These are phyloP conservation scores for Pichia ethanolica DNA, from an alignment of 805 yeast species.

Conservation along the genomic window DNA sequence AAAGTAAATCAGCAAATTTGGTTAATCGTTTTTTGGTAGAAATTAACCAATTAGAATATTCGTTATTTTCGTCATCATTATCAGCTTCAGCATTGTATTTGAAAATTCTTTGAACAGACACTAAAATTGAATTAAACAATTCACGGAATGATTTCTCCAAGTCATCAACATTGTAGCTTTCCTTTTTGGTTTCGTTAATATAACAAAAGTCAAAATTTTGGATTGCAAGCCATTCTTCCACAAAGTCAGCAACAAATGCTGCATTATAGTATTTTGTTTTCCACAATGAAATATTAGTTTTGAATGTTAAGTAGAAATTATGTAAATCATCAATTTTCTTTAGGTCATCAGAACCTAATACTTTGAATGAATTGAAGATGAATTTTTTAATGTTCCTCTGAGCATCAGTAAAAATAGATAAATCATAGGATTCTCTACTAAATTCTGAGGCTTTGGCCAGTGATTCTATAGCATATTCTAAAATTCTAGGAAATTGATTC, in stretches of 20 bases:
- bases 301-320: slow-evolving; percentile 21
- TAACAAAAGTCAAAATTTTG: slow-evolving; percentile 10
- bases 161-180: slow-evolving; percentile 24
- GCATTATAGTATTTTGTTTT: slow-evolving; percentile 23
- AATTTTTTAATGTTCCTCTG: slow-evolving; percentile 15
- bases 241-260: slow-evolving; percentile 41
- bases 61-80: slow-evolving; percentile 33
- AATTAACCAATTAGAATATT: slow-evolving; percentile 48
- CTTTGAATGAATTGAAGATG: slow-evolving; percentile 2
- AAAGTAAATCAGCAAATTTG: slow-evolving; percentile 32
- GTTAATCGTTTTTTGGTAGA: slow-evolving; percentile 38
- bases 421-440: slow-evolving; percentile 2
- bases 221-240: slow-evolving; percentile 39
- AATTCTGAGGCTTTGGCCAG: slow-evolving; percentile 11
- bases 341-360: slow-evolving; percentile 13
- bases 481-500: slow-evolving; percentile 31
- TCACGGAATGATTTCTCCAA: slow-evolving; percentile 44
- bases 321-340: slow-evolving; percentile 17
- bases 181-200: slow-evolving; percentile 19
- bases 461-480: slow-evolving; percentile 28
- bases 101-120: slow-evolving; percentile 57
- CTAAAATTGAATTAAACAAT: slow-evolving; percentile 50
- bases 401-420: slow-evolving; percentile 20
- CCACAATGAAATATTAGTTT: slow-evolving; percentile 29
- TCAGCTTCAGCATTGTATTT: slow-evolving; percentile 28